Base-by-base conservation (phyloP, 2,329 filamentous ascomycete genomes). In the Venturia pyrina region DNA sequence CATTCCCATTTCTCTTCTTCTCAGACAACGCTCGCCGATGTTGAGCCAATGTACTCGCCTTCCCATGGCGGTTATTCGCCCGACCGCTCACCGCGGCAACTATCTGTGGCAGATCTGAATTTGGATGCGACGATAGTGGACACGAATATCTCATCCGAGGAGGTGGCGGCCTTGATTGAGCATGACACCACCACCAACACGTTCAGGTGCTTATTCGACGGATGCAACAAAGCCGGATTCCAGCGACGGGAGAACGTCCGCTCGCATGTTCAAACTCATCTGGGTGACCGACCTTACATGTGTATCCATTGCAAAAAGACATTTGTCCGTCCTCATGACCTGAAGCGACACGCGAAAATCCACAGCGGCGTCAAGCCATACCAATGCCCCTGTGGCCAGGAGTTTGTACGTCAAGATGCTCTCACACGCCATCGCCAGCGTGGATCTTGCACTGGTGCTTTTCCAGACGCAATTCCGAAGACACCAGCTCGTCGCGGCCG, bases 171-270 rank as follows among this genome's bases (percentile, higher is more conserved):
- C 34, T 81, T 78, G 71, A 81, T 82, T 67, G 79, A 78, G 67
- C 80, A 80, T 67, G 74, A 79, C 57, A 71, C 74, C 5, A 70
- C 70, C 19, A 78, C 75, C 64, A 75, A 77, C 68, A 77, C 80
- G 46, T 82, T 79, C 76, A 79, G 75, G 13, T 82, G 80, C 71
- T 73, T 82, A 19, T 82, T 76, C 71, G 80, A 91, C 10, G 87
- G 87, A 37, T 99, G 95, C 77, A 85, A 87, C 70, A 96, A 96
- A 77, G 86, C 87, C 64, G 53, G 48, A 32, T 98, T 99, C 74
- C 93, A 93, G n/a, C 87, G 95, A 71, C 96, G 97, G 76, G 95
- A 99, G 77, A 98, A 99, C 78, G 97, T 98, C 81, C 96, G 96
- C 75, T 96, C 93, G 0, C 95, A 99, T 75, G 91, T 99, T 17